phyloP scores from a whole-genome alignment of 2,329 filamentous ascomycete species.

The Pezicula radicicola region DNA sequence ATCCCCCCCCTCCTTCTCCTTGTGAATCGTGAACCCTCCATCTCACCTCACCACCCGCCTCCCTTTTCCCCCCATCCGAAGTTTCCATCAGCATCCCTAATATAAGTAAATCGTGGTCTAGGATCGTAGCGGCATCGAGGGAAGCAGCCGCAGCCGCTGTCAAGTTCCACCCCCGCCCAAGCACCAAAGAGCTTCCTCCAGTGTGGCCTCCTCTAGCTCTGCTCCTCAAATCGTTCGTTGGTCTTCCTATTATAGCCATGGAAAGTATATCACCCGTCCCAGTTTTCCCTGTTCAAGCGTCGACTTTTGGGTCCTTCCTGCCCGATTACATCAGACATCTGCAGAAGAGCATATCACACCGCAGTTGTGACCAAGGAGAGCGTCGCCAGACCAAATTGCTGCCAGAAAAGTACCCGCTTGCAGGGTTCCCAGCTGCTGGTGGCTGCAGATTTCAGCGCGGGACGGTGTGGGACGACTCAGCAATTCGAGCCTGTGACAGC shows the following conservation, averaged over 20 bases:
- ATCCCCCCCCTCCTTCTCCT: no score
- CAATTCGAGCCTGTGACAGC: conserved; percentile 16
- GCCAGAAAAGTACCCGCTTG: conserved; percentile 1
- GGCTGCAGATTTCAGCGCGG: neutral
- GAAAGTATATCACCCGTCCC: conserved; percentile 9
- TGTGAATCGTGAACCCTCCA: no score
- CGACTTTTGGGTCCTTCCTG: conserved; percentile 2
- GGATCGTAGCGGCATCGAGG: no score
- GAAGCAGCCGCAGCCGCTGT: no score
- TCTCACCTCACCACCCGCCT: no score
- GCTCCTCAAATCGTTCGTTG: neutral
- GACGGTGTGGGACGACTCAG: conserved; percentile 9
- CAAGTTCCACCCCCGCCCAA: no score
- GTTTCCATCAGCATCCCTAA: no score
- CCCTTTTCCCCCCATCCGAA: no score
- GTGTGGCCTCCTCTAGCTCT: no score
- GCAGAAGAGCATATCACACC: neutral
- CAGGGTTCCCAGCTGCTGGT: neutral
- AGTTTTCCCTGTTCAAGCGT: conserved; percentile 12
- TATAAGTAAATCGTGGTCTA: no score
- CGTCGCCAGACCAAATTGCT: conserved; percentile 7
- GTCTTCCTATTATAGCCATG: conserved; percentile 5
- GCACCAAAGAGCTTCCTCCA: no score
- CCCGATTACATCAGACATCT: conserved; percentile 15
- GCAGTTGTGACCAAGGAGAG: conserved; percentile 5